Conservation (phyloP, 139 green algal genomes). For the Tetradesmus obliquus region DNA sequence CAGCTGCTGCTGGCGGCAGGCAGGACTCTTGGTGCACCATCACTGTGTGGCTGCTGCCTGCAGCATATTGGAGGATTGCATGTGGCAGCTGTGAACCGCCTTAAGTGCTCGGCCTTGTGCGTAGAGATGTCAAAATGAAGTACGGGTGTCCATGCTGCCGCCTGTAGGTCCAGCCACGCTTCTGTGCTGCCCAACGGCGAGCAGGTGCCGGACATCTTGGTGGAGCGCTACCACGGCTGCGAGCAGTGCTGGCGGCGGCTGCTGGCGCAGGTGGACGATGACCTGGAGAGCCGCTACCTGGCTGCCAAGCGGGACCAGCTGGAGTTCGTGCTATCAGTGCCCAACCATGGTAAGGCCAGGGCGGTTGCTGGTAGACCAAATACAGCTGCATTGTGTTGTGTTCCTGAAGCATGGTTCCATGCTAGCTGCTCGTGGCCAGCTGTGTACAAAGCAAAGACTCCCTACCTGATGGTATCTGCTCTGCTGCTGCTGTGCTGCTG, state of each 20-base stretch:
- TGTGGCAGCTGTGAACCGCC: no score
- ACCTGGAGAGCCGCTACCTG: conserved; percentile 82
- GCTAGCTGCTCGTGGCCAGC: no score
- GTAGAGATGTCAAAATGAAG: no score
- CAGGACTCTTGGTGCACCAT: neutral
- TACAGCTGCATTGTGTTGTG: neutral
- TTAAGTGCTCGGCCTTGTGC: no score
- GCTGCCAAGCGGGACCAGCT: conserved; percentile 58
- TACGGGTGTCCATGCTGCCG: neutral
- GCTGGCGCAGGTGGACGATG: conserved; percentile 76
- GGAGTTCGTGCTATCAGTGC: conserved; percentile 77
- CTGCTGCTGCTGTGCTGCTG: neutral
- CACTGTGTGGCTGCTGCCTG: neutral
- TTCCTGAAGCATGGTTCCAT: neutral
- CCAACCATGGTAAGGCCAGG: conserved; percentile 46
- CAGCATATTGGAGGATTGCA: neutral
- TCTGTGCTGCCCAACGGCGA: conserved; percentile 69
- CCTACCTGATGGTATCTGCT: neutral
- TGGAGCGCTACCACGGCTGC: conserved; percentile 56
- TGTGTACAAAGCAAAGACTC: neutral
- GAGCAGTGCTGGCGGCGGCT: conserved; percentile 49
- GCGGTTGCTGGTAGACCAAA: neutral
- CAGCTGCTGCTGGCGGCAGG: neutral
- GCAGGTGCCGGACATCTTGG: conserved; percentile 67
- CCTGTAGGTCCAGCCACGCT: conserved; percentile 6